Conservation (phyloP, 768 basidiomycete species). For the Termitomyces sp. region DNA sequence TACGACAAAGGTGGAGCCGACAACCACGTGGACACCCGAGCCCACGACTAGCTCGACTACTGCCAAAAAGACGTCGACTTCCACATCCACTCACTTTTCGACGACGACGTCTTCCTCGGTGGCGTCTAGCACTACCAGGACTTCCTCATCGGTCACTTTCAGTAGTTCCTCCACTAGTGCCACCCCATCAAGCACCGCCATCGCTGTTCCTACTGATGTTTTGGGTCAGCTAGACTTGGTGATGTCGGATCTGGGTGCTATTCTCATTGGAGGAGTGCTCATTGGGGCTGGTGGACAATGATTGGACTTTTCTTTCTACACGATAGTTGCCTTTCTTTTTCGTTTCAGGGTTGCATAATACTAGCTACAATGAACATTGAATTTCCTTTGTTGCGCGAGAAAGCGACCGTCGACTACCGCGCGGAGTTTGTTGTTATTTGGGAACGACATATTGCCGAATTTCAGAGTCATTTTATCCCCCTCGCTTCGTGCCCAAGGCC, state of each 20-base stretch:
- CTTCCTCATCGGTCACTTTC: conserved; percentile 3
- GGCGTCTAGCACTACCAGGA: neutral
- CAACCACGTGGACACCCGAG: conserved; percentile 15
- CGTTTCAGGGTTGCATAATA: neutral
- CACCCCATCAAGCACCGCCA: conserved; percentile 10
- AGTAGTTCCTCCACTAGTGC: conserved; percentile 4
- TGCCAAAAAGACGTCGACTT: conserved; percentile 15
- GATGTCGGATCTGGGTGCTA: conserved; percentile 14
- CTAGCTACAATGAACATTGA: neutral
- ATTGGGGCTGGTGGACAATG: conserved; percentile 10
- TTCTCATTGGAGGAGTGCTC: conserved; percentile 16
- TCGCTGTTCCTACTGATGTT: conserved; percentile 16
- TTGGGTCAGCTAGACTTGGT: conserved; percentile 15
- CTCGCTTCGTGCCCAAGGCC: conserved; percentile 3
- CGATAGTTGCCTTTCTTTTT: neutral
- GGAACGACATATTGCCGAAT: conserved; percentile 3
- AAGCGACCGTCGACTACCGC: too few relatives aligned
- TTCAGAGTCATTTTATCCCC: neutral
- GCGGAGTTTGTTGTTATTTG: conserved; percentile 17
- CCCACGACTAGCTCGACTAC: conserved; percentile 15
- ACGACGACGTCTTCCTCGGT: conserved; percentile 10
- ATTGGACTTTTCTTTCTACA: conserved; percentile 1
- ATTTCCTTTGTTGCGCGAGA: neutral
- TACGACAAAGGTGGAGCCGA: conserved; percentile 19
- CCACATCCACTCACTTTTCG: conserved; percentile 8